A percentile compares a stretch with the other conserved stretches of the same genome.
Evolutionary conservation across 1,139 yeast genomes (phyloP).

Genomic region (Dujonia santamariae): DNA sequence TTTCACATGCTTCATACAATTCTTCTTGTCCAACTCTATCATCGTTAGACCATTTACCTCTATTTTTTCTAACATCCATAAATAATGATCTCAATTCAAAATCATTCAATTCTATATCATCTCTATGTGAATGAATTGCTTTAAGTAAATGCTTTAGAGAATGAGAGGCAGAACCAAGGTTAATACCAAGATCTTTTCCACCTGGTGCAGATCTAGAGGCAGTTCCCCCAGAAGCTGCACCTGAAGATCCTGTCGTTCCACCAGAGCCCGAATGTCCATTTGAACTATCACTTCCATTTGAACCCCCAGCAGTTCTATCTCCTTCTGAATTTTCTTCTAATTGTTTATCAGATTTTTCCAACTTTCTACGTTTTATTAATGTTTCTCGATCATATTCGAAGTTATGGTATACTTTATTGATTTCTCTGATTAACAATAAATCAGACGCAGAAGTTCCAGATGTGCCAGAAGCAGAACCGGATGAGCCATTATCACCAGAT

Average conservation of each 20-base stretch:
- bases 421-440: constrained; percentile 33
- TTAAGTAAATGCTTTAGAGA: constrained; percentile 79
- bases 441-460: constrained; percentile 17
- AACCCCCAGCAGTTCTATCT: neutral
- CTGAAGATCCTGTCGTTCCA: no score
- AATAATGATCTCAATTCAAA: constrained; percentile 79
- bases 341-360: constrained; percentile 77
- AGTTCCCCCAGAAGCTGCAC: neutral
- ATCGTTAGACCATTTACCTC: constrained; percentile 97
- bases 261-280: no score
- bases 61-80: constrained; percentile 88
- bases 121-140: constrained; percentile 76
- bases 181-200: constrained; percentile 24
- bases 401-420: constrained; percentile 69
- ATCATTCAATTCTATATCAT: constrained; percentile 73
- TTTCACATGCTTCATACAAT: constrained; percentile 94
- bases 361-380: constrained; percentile 67
- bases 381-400: constrained; percentile 85
- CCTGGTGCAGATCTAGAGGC: neutral
- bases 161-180: constrained; percentile 77
- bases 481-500: constrained; percentile 10
- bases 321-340: constrained; percentile 38
- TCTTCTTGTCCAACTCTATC: constrained; percentile 97
- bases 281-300: constrained; percentile 1
- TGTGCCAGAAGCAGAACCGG: constrained; percentile 10